Base-by-base conservation (phyloP, 2,329 filamentous ascomycete genomes). In the Domatiomyces globalis region DNA sequence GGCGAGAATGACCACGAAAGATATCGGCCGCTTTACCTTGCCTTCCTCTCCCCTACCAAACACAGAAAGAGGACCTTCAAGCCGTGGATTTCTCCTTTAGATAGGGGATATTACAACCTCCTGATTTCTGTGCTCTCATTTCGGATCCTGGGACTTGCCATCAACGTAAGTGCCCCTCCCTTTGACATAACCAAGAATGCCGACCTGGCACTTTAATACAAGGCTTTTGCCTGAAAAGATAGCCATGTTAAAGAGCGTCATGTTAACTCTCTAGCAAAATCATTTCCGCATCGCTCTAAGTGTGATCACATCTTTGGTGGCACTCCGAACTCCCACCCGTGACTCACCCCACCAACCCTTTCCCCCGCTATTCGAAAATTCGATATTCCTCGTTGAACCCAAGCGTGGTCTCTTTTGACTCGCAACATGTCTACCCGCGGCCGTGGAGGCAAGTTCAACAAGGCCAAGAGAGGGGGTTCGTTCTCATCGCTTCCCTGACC, bases 361-460 rank as follows among this genome's bases (percentile, higher is more conserved):
- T 39, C 33, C 12, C 12, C 33, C 33, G 33, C 33, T 39, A 39
- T 39, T 39, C 15, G 33, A 39, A 39, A 39, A 10, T 15, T 39
- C 10, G 12, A 15, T 39, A 39, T 39, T 5, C 33, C 33, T 39
- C 33, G 33, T 39, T 15, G 33, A 39, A 39, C 12, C 12, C 4
- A 15, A 15, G 10, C 12, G 33, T 15, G 33, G 4, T 39, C 2
- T 39, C 12, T 15, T 39, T 39, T 15, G 8, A 39, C 51, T 49
- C 20, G 20, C 48, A 43, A 27, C 53, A 72, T 72, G 69, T 62
- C 70, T 43, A 69, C 69, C 54, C 67, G 87, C 66, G 88, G 87
- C 61, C 85, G 89, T 66, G 88, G 85, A 63, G 87, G 89, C 70
- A 96, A 96, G 73, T 95, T 90, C 69, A 85, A 81, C 73, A 96